Percentiles rank a stretch among this genome's conserved stretches.
phyloP scores from a whole-genome alignment of 805 yeast genomes.

The Spencermartinsiella europaea region DNA sequence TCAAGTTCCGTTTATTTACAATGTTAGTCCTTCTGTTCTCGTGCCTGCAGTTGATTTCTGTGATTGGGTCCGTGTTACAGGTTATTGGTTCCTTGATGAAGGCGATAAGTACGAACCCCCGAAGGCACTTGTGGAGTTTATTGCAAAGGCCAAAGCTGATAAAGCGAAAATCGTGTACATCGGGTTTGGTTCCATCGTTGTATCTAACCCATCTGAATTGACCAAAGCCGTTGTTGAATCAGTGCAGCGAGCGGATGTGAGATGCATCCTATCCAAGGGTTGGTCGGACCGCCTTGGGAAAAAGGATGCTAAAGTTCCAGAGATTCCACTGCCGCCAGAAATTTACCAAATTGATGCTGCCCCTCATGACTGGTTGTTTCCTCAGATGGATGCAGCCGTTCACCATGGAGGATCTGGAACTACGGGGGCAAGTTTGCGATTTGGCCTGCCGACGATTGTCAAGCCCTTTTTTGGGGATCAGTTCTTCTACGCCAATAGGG shows the following conservation, averaged over 20 bases:
- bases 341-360: conserved; percentile 65
- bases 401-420: conserved; percentile 98
- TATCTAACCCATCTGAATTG: conserved; percentile 69
- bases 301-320: conserved; percentile 34
- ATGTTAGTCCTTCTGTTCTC: conserved; percentile 79
- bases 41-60: conserved; percentile 92
- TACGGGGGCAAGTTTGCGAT: conserved; percentile 83
- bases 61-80: conserved; percentile 94
- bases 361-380: conserved; percentile 94
- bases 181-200: conserved; percentile 96
- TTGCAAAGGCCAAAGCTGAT: conserved; percentile 53
- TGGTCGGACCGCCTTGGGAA: conserved; percentile 76
- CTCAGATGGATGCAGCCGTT: conserved; percentile 85
- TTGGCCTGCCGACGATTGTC: conserved; percentile 83
- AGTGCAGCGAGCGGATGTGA: conserved; percentile 70
- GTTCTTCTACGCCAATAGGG: conserved; percentile 81
- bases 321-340: conserved; percentile 54
- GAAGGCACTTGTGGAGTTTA: conserved; percentile 49
- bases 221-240: conserved; percentile 77
- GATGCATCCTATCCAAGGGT: conserved; percentile 86
- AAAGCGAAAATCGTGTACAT: conserved; percentile 76
- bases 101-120: conserved; percentile 58
- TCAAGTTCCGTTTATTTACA: conserved; percentile 82
- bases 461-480: conserved; percentile 98
- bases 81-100: conserved; percentile 90